Evolutionary conservation across 192 early-diverging fungal genomes (phyloP).

Genomic region (Coemansia sp.): DNA sequence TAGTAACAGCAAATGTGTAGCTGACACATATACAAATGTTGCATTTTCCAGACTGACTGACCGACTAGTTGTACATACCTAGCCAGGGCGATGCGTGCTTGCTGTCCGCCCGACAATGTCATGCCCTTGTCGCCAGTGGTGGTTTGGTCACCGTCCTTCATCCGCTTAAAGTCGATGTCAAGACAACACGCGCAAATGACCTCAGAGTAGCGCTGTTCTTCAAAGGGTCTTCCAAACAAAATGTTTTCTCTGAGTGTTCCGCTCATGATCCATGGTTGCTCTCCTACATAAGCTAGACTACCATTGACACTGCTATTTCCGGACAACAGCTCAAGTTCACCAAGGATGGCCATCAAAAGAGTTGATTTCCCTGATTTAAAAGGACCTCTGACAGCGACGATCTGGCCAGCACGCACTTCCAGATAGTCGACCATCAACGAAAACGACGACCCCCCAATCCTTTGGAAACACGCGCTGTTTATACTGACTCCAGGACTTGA

Average conservation of each 20-base stretch:
- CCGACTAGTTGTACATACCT: slow-evolving; percentile 15
- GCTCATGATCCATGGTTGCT: slow-evolving; percentile 67
- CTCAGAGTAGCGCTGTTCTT: slow-evolving; percentile 58
- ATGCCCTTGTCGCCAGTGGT: slow-evolving; percentile 50
- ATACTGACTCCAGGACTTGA: slow-evolving; percentile 7
- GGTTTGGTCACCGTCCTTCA: slow-evolving; percentile 64
- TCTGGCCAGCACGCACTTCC: slow-evolving; percentile 38
- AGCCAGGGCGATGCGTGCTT: slow-evolving; percentile 64
- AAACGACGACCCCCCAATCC: neutral
- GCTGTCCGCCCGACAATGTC: slow-evolving; percentile 55
- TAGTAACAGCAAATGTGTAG: neutral
- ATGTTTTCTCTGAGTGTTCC: slow-evolving; percentile 76
- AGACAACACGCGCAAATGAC: slow-evolving; percentile 65
- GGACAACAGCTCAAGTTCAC: slow-evolving; percentile 61
- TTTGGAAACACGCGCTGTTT: slow-evolving; percentile 6
- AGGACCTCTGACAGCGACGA: slow-evolving; percentile 75
- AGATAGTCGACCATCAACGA: slow-evolving; percentile 4
- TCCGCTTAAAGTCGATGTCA: slow-evolving; percentile 57
- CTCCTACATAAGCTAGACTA: slow-evolving; percentile 31
- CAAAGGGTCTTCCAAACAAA: slow-evolving; percentile 62
- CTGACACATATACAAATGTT: too few species aligned
- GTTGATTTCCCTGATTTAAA: slow-evolving; percentile 85
- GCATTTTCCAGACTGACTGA: too few species aligned
- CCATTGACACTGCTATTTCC: slow-evolving; percentile 9
- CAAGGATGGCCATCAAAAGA: slow-evolving; percentile 71